These are phyloP conservation scores for Fusarium circinatum DNA, from an alignment of 2,329 filamentous ascomycete species.

Conservation along the genomic window DNA sequence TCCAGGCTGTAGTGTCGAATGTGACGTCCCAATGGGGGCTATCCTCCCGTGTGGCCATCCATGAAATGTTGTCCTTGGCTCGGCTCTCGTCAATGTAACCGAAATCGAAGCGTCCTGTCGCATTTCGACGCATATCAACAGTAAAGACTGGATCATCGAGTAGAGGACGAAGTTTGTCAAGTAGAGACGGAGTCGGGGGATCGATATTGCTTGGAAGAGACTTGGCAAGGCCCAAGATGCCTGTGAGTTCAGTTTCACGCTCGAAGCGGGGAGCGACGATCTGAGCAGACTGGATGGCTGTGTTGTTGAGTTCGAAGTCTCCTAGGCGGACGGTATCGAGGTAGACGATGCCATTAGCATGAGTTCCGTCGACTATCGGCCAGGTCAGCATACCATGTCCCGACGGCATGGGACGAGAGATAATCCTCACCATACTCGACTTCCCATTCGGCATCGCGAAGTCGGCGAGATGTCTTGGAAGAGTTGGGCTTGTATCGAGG, in stretches of 20 bases:
- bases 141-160: conserved; percentile 59
- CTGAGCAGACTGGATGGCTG: conserved; percentile 61
- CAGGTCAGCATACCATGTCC: background rate
- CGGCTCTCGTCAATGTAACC: conserved; percentile 57
- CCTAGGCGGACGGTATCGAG: conserved; percentile 61
- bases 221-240: conserved; percentile 64
- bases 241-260: conserved; percentile 55
- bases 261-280: conserved; percentile 57
- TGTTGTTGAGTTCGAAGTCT: conserved; percentile 54
- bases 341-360: conserved; percentile 60
- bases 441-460: conserved; percentile 59
- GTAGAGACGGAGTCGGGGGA: conserved; percentile 56
- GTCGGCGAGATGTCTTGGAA: conserved; percentile 55
- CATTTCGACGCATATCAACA: conserved; percentile 60
- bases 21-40: conserved; percentile 54
- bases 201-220: conserved; percentile 56
- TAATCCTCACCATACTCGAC: conserved; percentile 59
- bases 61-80: conserved; percentile 55
- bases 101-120: conserved; percentile 62
- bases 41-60: conserved; percentile 50
- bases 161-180: conserved; percentile 55
- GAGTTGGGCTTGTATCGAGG: conserved; percentile 56
- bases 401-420: background rate
- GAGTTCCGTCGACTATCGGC: conserved; percentile 56
- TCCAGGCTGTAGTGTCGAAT: conserved; percentile 60